Conservation (phyloP, 2,329 filamentous ascomycete species). For the Calycina herbarum region DNA sequence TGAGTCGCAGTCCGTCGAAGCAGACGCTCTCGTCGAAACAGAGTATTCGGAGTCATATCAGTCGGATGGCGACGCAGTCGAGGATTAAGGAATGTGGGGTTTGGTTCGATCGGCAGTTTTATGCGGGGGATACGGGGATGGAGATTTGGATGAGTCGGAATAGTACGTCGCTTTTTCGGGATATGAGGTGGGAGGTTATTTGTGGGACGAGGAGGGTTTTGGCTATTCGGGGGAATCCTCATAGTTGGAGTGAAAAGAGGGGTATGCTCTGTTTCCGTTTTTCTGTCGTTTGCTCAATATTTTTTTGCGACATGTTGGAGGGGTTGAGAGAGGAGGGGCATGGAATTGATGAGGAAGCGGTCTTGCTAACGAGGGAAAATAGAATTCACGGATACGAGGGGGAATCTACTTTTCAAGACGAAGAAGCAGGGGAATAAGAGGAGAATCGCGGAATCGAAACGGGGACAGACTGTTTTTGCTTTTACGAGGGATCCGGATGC, state of each 20-base stretch:
- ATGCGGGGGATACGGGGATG: constrained; percentile 14
- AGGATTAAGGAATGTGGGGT: constrained; percentile 14
- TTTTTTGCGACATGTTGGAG: no score
- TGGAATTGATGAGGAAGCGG: not conserved
- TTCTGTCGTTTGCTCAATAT: not conserved
- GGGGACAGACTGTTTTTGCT: constrained; percentile 12
- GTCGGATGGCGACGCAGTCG: not conserved
- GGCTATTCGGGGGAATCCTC: constrained; percentile 9
- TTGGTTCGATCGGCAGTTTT: constrained; percentile 13
- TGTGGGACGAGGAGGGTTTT: constrained; percentile 9
- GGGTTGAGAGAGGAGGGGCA: no score
- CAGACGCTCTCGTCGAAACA: constrained; percentile 8
- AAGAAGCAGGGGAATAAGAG: constrained; percentile 9
- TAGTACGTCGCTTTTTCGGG: constrained; percentile 3
- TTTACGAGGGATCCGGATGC: constrained; percentile 10
- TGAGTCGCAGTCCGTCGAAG: not conserved
- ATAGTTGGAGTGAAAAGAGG: constrained; percentile 13
- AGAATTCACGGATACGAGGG: constrained; percentile 14
- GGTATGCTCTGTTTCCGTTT: not conserved
- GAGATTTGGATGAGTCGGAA: constrained; percentile 12
- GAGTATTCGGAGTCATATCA: constrained; percentile 1
- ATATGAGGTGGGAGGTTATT: constrained; percentile 17
- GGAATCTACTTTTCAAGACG: constrained; percentile 12
- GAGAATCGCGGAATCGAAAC: constrained; percentile 2
- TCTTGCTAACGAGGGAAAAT: not conserved